phyloP scores from a whole-genome alignment of 2,329 filamentous ascomycete genomes.

The Setomelanomma holmii region DNA sequence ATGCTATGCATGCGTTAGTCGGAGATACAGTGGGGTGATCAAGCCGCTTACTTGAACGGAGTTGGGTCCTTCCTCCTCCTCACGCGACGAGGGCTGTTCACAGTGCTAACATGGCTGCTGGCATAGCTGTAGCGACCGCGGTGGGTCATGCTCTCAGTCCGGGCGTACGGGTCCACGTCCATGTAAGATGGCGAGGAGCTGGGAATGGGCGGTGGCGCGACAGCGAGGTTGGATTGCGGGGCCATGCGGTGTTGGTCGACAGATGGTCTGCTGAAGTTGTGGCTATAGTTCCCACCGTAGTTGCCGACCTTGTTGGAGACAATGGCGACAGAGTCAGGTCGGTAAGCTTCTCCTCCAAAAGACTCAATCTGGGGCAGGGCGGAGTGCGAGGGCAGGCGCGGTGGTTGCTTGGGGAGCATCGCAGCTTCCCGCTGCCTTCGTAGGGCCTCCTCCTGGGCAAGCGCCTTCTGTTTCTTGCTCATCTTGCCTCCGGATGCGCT shows the following conservation, averaged over 20 bases:
- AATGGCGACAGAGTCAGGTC: constrained; percentile 69
- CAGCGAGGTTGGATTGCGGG: constrained; percentile 22
- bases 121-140: constrained; percentile 96
- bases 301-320: constrained; percentile 63
- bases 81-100: constrained; percentile 91
- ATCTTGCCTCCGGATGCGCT: constrained; percentile 47
- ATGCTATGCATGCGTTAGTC: constrained; percentile 64
- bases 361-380: constrained; percentile 60
- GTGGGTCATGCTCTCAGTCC: constrained; percentile 94
- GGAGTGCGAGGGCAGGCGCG: constrained; percentile 61
- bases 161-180: constrained; percentile 77
- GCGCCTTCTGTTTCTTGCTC: constrained; percentile 65
- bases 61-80: constrained; percentile 96
- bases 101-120: constrained; percentile 85
- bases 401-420: constrained; percentile 64
- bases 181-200: constrained; percentile 53
- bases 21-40: neutral
- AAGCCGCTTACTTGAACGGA: constrained; percentile 84
- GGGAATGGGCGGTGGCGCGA: constrained; percentile 64
- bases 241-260: constrained; percentile 50
- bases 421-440: constrained; percentile 64
- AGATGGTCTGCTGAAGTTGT: constrained; percentile 48
- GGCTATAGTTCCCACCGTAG: constrained; percentile 51
- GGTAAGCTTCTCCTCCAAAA: constrained; percentile 68
- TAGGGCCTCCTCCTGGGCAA: constrained; percentile 59